Evolutionary conservation across 768 basidiomycete species (phyloP).

Genomic region (Suillus fuscotomentosus): DNA sequence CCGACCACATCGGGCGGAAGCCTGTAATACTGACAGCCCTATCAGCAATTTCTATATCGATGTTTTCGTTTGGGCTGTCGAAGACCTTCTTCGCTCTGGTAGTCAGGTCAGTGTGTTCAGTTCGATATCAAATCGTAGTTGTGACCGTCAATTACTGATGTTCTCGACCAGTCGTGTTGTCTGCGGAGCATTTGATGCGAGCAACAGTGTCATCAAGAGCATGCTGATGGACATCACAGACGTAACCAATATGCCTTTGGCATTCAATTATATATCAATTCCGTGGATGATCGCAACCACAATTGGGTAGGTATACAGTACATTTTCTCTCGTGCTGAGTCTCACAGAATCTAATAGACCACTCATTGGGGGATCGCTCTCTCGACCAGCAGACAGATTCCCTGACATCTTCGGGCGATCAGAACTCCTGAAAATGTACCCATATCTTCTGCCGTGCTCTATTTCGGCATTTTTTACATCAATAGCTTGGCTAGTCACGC

Average conservation of each 20-base stretch:
- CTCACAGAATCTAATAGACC: slow-evolving; percentile 40
- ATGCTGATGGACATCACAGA: slow-evolving; percentile 43
- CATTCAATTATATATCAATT: slow-evolving; percentile 60
- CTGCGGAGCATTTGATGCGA: slow-evolving; percentile 52
- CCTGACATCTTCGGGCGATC: slow-evolving; percentile 55
- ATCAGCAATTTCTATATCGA: slow-evolving; percentile 41
- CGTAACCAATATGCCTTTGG: slow-evolving; percentile 29
- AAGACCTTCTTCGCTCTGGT: slow-evolving; percentile 42
- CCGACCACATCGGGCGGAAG: slow-evolving; percentile 47
- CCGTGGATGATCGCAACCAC: slow-evolving; percentile 43
- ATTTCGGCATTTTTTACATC: slow-evolving; percentile 36
- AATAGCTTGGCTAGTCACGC: not conserved
- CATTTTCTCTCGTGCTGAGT: slow-evolving; percentile 10
- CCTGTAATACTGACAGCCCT: slow-evolving; percentile 47
- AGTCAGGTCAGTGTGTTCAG: slow-evolving; percentile 30
- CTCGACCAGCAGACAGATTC: slow-evolving; percentile 65
- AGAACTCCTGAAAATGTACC: slow-evolving; percentile 59
- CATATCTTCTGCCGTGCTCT: slow-evolving; percentile 73
- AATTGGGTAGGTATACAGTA: slow-evolving; percentile 35
- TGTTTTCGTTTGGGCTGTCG: slow-evolving; percentile 48
- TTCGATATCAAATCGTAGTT: not conserved
- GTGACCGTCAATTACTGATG: not conserved
- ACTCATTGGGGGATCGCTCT: slow-evolving; percentile 63
- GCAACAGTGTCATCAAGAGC: slow-evolving; percentile 48
- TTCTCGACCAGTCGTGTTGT: slow-evolving; percentile 35